Base-by-base conservation (phyloP, 805 yeast genomes). In the Wickerhamomyces tratensis region DNA sequence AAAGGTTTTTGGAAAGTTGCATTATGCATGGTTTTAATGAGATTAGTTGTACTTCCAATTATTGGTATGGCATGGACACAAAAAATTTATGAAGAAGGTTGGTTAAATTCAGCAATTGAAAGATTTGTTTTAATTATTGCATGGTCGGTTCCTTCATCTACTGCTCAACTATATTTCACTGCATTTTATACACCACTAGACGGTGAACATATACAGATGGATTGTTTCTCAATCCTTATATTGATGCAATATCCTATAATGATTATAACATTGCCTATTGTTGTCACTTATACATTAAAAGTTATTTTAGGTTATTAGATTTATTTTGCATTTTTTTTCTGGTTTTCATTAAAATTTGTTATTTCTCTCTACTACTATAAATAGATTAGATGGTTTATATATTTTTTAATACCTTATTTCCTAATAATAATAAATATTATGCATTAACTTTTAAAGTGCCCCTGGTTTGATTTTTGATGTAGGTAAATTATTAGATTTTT, bases 121-220 rank as follows among this genome's bases (percentile, higher is more conserved):
- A 72, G 82, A 37, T 82, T 91, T 53, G 81, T 89, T 6, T 70
- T 83, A 54, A 81, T 83, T 31, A 67, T 89, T 30, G 77, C 81
- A 11, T 84, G 79, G 58, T 82, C 91, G 0, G 73, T 86, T 45
- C 98, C 98, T 0, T 81, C 86, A 41, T 94, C 96, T 0, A 91
- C 97, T 0, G 72, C 93, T 0, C 81, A 87, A 54, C 81, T 91
- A 13, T 91, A 88, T 61, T 72, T 89, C 49, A 89, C 98, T 2
- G 91, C 96, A 3, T 79, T 86, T 54, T 86, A 82, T 60, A 79
- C 93, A 1, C 93, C 91, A 14, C 76, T 82, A 7, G 69, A 65
- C 5, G 70, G 69, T 5, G 63, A 64, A 2, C 71, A 67, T 38
- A 45, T 57, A 6, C 74, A 88, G 59, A 79, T 91, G 81, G 95